Evolutionary conservation across 2,329 filamentous ascomycete genomes (phyloP).

Genomic region (Cladosporium sphaerospermum): DNA sequence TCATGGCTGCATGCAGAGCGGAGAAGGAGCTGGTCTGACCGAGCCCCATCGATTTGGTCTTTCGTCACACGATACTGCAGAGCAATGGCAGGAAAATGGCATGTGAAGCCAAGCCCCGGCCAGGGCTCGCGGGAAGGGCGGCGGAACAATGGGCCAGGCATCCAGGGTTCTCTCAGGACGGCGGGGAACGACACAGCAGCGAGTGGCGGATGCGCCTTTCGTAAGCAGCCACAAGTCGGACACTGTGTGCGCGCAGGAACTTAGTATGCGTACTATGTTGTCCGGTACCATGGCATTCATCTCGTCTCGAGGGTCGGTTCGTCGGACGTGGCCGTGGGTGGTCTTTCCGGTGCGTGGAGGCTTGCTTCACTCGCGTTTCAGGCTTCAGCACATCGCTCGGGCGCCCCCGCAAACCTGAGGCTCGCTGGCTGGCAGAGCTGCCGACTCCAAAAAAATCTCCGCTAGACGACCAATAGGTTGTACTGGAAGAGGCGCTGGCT

Average conservation of each 20-base stretch:
- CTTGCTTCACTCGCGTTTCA: too few relatives aligned
- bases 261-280: too few relatives aligned
- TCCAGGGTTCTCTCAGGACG: too few relatives aligned
- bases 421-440: background rate
- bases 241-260: too few relatives aligned
- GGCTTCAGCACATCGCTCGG: too few relatives aligned
- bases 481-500: background rate
- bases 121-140: background rate
- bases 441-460: slow-evolving; percentile 11
- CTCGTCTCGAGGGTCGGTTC: too few relatives aligned
- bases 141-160: background rate
- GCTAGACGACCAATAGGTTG: background rate
- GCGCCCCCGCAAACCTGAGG: background rate
- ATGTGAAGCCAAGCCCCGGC: slow-evolving; percentile 7
- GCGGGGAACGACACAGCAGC: too few relatives aligned
- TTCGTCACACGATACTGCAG: slow-evolving; percentile 10
- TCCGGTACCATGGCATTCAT: too few relatives aligned
- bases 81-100: slow-evolving; percentile 8
- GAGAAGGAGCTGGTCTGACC: slow-evolving; percentile 11
- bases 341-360: too few relatives aligned
- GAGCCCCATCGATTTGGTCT: slow-evolving; percentile 4
- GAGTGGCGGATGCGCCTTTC: too few relatives aligned
- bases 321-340: too few relatives aligned
- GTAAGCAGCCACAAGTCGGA: too few relatives aligned
- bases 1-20: slow-evolving; percentile 8